Evolutionary conservation across 805 yeast species (phyloP), one percentile per base, ranked within the genome.

Genomic region (Lipomyces oligophaga): DNA sequence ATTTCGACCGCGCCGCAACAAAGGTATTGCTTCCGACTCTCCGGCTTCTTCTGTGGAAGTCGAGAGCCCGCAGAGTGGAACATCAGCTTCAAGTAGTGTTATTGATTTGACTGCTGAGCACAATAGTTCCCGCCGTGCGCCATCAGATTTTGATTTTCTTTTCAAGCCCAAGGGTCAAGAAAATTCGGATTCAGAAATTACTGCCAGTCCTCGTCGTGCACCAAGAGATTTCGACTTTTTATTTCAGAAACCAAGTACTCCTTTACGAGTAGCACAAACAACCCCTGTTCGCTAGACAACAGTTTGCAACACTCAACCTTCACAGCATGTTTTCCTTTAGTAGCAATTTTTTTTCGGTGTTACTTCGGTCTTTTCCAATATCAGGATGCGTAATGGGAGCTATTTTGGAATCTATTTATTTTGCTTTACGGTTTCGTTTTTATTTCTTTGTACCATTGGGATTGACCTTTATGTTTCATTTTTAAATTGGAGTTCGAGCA

Each of bases 1-100:
- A 6, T 49, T 49, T 37, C 41, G 32, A 31, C 54, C 54, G 24
- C 49, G 53, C 21, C 49, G 53, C 28, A 48, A 41, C 22, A 39
- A 34, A 20, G 31, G 25, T 25, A n/a, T 16, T 38, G 7, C 39
- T 15, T 26, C 24, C 27, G 19, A 21, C 21, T 22, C 20, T 21
- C 26, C 22, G 6, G 36, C 19, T 18, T 13, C 24, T 10, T 4
- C 30, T 25, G 13, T 11, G 28, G 3, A 31, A 11, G 25, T 33
- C 32, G 41, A 43, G 33, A 38, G 33, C 40, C 13, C 32, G 1
- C 47, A 40, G 19, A 27, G 30, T 8, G n/a, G 11, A 24, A 8
- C 31, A 11, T 26, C 19, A 16, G n/a, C 28, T 16, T 25, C 20
- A 15, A 13, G 5, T 13, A 30, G 31, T 24, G 22, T 32, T 24